Evolutionary conservation across 148 eudicot genomes (phyloP), one percentile per base, ranked within the genome.

Genomic region (Polygonum aviculare): DNA sequence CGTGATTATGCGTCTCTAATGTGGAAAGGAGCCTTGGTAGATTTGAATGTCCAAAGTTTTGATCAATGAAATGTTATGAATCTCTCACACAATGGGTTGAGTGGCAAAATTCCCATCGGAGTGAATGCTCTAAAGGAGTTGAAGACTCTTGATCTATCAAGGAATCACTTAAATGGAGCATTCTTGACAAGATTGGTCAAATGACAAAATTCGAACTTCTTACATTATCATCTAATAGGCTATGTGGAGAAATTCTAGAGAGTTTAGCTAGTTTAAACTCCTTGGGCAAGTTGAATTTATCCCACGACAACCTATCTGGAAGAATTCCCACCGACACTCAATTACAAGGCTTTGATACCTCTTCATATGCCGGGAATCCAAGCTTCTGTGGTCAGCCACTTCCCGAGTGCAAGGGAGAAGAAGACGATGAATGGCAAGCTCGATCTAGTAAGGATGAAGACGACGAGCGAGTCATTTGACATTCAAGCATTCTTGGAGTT

Each of bases 361-460:
- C 83, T 7, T 76, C 76, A 0, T 88, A 82, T 39, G 50, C 33
- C 0, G 82, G 81, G 2, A 88, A 88, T 57, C 67, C 59, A 2
- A 81, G 75, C 8, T 79, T 88, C 14, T 88, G 86, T 48, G 91
- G 91, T 12, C 33, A 65, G 50, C 86, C 83, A 36, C 69, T 84
- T 67, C 75, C 59, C 21, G 74, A 60, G 15, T 84, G 87, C 48
- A 19, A 31, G 5, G 72, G 1, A 39, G 40, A 39, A 2, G 40
- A n/a, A n/a, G n/a, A n/a, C n/a, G n/a, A 39, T 2, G 40, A 39
- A n/a, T n/a, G 5, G 5, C 3, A 39, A 39, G 5, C 40, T 2
- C 3, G 4, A 3, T 2, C 40, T 5, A 39, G 4, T 39, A 39
- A 5, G 40, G 1, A 39, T 39, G 40, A 0, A 2, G 4, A 39